Evolutionary conservation across 305 asterid genomes (phyloP), one percentile per base, ranked within the genome.

Genomic region (Rubia tinctorum): DNA sequence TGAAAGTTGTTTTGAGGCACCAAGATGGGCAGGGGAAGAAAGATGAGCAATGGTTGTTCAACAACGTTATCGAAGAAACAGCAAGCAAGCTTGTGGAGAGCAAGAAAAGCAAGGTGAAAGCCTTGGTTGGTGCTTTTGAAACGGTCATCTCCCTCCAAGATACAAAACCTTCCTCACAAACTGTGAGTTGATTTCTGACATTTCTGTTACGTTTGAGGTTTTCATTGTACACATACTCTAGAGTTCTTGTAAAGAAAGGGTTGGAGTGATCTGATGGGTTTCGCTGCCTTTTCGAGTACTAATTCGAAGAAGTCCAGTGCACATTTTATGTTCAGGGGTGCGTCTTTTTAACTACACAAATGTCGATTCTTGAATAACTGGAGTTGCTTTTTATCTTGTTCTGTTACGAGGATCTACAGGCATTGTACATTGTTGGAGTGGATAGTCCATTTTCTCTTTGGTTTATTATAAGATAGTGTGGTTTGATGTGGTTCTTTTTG

Each of bases 121-220:
- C 97, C 53, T 80, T 94, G 75, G 98, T 94, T 75, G 97, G 97
- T 78, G 97, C 98, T 78, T 93, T 91, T 53, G 97, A 93, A 80
- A 91, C 97, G 0, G 97, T 91, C 7, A 91, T 94, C 62, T 93
- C 97, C 75, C 91, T 86, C 76, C 97, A 93, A 68, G 97, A 88
- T 77, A 75, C 22, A 25, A 90, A 84, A 78, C 90, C 90, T 75
- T 80, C 90, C 65, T 66, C 82, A 12, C 81, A 81, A 75, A 68
- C 84, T n/a, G 89, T 68, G 71, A 60, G 65, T 73, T 83, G 85
- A 84, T 30, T 43, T 64, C 49, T 53, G 59, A 5, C 59, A 53
- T 53, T 53, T 4, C 59, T 53, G 59, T 18, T 53, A 53, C 22
- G n/a, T 37, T 7, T 17, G 15, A n/a, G 15, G 22, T 8, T 66